phyloP scores from a whole-genome alignment of 352 stramenopile genomes.

The Globisporangium yorkense region DNA sequence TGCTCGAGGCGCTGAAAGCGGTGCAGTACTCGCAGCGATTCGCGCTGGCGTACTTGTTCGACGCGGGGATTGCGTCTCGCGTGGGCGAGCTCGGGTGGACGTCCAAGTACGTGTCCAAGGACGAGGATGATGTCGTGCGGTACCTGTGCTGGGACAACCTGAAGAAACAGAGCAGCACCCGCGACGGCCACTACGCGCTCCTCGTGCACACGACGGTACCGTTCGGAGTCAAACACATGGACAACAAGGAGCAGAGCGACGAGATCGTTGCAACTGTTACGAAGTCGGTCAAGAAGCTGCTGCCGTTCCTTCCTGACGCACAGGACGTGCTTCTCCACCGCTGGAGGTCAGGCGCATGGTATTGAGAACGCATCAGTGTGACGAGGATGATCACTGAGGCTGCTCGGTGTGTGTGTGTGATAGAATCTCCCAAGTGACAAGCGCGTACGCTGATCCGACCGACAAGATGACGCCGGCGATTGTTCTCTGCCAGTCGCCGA shows the following conservation, averaged over 20 bases:
- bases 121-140: constrained; percentile 61
- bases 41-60: constrained; percentile 57
- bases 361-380: neutral
- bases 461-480: constrained; percentile 16
- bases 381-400: neutral
- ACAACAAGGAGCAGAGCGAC: constrained; percentile 42
- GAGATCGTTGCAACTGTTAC: constrained; percentile 48
- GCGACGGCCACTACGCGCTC: constrained; percentile 20
- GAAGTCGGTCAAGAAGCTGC: constrained; percentile 37
- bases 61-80: constrained; percentile 23
- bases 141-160: constrained; percentile 76
- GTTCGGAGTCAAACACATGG: constrained; percentile 56
- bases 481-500: constrained; percentile 40
- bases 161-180: constrained; percentile 33
- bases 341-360: constrained; percentile 37
- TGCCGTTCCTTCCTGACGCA: constrained; percentile 47
- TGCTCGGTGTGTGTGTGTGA: neutral
- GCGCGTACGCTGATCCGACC: constrained; percentile 26
- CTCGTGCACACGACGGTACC: constrained; percentile 64
- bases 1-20: constrained; percentile 30
- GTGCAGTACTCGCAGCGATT: constrained; percentile 70
- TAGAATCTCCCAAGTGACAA: constrained; percentile 65
- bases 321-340: constrained; percentile 48
- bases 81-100: constrained; percentile 54
- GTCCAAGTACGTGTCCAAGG: constrained; percentile 45